Conservation (phyloP, 2,329 filamentous ascomycete genomes). For the Beauveria sp. region DNA sequence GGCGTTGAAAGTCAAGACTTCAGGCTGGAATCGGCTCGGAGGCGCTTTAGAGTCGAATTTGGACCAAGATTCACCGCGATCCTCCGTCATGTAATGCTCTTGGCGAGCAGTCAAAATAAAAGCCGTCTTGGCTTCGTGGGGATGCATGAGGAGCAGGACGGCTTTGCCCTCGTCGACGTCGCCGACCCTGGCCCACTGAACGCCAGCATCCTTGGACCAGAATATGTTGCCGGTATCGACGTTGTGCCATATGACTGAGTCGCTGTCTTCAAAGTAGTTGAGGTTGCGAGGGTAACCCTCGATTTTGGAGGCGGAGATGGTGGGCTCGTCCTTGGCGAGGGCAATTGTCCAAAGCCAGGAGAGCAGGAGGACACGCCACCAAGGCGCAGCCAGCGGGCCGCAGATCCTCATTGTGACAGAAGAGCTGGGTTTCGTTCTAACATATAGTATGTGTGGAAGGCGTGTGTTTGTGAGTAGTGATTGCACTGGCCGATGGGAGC, state of each 20-base stretch:
- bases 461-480: not conserved
- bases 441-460: constrained; percentile 28
- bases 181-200: constrained; percentile 61
- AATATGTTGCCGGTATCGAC: constrained; percentile 56
- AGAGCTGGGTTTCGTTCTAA: constrained; percentile 23
- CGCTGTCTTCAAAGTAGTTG: constrained; percentile 87
- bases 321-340: constrained; percentile 56
- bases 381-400: constrained; percentile 37
- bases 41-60: constrained; percentile 57
- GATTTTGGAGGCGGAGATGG: constrained; percentile 58
- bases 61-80: constrained; percentile 76
- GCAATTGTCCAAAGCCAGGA: constrained; percentile 33
- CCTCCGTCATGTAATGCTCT: constrained; percentile 74
- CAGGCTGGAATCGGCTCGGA: constrained; percentile 45
- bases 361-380: constrained; percentile 44
- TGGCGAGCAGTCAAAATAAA: constrained; percentile 65
- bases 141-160: constrained; percentile 63
- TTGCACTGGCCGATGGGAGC: not conserved
- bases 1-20: constrained; percentile 70
- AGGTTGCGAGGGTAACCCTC: constrained; percentile 59
- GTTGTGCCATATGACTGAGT: constrained; percentile 72
- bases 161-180: constrained; percentile 57
- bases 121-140: constrained; percentile 69
- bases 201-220: constrained; percentile 74
- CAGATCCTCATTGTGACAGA: constrained; percentile 48